Conservation (phyloP, 371 early-diverging fungal species). For the Parasitella parasitica region DNA sequence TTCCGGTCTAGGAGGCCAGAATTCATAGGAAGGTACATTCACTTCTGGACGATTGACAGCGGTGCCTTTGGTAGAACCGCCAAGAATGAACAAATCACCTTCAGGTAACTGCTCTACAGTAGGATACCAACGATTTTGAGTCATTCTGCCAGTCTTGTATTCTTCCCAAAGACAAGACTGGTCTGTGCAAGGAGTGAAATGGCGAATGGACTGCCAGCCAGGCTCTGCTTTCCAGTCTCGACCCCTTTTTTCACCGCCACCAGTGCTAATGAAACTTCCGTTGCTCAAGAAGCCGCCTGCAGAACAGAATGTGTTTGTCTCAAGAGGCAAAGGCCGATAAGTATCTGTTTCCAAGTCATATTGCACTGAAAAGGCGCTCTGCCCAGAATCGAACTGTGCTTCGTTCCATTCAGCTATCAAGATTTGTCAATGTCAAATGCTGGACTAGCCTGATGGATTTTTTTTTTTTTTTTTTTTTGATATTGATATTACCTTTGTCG, state of each 20-base stretch:
- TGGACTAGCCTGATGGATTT: no score
- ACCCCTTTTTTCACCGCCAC: slow-evolving; percentile 55
- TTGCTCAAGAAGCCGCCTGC: slow-evolving; percentile 61
- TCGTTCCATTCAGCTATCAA: slow-evolving; percentile 51
- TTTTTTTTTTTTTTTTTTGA: not conserved
- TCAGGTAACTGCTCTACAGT: slow-evolving; percentile 61
- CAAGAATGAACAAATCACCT: slow-evolving; percentile 58
- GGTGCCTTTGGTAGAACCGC: slow-evolving; percentile 56
- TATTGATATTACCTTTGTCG: slow-evolving; percentile 35
- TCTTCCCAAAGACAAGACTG: slow-evolving; percentile 47
- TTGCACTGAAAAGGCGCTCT: slow-evolving; percentile 55
- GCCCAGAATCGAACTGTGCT: slow-evolving; percentile 50
- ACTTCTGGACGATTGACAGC: slow-evolving; percentile 54
- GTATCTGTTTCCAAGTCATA: slow-evolving; percentile 53
- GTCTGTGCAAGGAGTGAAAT: slow-evolving; percentile 50
- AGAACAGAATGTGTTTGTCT: slow-evolving; percentile 68
- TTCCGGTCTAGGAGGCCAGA: slow-evolving; percentile 44
- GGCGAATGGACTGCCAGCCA: slow-evolving; percentile 61
- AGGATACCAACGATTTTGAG: slow-evolving; percentile 63
- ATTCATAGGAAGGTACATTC: slow-evolving; percentile 50
- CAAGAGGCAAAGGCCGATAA: slow-evolving; percentile 45
- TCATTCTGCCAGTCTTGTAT: slow-evolving; percentile 40
- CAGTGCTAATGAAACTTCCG: slow-evolving; percentile 62
- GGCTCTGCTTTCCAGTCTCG: slow-evolving; percentile 48
- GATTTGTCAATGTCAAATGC: not conserved